These are phyloP conservation scores for Tetradesmus obliquus DNA, from an alignment of 139 green algal species.

Conservation along the genomic window DNA sequence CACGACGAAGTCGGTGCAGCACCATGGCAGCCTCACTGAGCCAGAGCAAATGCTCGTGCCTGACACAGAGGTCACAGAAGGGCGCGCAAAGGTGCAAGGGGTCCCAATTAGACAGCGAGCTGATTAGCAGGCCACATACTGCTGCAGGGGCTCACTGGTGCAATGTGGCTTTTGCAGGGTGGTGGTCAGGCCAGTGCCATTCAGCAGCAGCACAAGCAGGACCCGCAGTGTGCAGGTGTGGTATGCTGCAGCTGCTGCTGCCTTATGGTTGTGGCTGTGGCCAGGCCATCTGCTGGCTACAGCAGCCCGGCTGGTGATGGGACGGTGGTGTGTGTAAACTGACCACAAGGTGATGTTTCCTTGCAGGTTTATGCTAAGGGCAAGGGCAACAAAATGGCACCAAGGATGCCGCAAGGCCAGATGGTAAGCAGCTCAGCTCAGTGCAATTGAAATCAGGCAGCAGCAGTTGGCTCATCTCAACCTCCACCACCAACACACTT, in stretches of 20 bases:
- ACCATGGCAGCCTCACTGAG: constrained; percentile 19
- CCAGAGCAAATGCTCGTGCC: constrained; percentile 9
- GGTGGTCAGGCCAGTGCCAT: constrained; percentile 16
- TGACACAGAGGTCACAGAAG: constrained; percentile 3
- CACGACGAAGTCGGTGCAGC: constrained; percentile 1
- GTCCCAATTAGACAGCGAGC: neutral
- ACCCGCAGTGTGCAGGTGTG: constrained; percentile 24
- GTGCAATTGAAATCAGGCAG: neutral
- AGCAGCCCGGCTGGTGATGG: neutral
- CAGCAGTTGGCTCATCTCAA: neutral
- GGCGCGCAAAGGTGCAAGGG: neutral
- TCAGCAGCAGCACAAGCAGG: constrained; percentile 30
- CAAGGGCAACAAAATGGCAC: constrained; percentile 48
- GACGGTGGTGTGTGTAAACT: neutral
- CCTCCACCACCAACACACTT: too few relatives aligned
- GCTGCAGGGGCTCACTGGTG: constrained; percentile 16
- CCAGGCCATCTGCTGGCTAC: neutral
- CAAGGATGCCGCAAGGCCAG: neutral
- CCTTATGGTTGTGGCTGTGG: neutral
- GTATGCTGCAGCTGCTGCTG: neutral
- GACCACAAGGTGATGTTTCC: neutral
- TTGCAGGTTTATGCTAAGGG: constrained; percentile 57
- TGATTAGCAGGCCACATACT: neutral
- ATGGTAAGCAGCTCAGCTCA: neutral
- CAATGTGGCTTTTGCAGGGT: constrained; percentile 1